Evolutionary conservation across 768 basidiomycete species (phyloP).

Genomic region (Nidularia pulvinata): DNA sequence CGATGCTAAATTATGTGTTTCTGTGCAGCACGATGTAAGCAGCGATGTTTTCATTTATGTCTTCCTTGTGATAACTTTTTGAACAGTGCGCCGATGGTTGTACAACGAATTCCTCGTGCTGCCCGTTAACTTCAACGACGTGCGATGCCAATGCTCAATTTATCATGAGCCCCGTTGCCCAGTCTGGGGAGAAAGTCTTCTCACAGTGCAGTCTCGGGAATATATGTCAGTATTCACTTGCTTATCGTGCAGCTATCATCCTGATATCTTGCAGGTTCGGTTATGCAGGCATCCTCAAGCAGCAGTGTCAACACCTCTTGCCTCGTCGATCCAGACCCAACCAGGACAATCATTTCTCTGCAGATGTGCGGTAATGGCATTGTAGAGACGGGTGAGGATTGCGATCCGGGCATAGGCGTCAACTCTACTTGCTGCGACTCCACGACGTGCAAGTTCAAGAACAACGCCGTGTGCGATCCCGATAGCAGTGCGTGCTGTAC

Average conservation of each 20-base stretch:
- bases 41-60: slow-evolving; percentile 1
- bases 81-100: slow-evolving; percentile 67
- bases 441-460: slow-evolving; percentile 71
- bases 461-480: slow-evolving; percentile 79
- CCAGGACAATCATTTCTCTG: slow-evolving; percentile 49
- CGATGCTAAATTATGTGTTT: slow-evolving; percentile 9
- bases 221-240: slow-evolving; percentile 49
- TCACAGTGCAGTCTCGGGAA: slow-evolving; percentile 84
- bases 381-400: slow-evolving; percentile 82
- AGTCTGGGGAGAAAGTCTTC: slow-evolving; percentile 64
- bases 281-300: slow-evolving; percentile 49
- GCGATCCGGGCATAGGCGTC: slow-evolving; percentile 72
- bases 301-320: slow-evolving; percentile 62
- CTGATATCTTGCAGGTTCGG: slow-evolving; percentile 43
- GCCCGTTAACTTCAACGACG: slow-evolving; percentile 56
- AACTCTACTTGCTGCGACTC: slow-evolving; percentile 74
- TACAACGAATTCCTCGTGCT: slow-evolving; percentile 57
- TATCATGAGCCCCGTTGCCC: slow-evolving; percentile 85
- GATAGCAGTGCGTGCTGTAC: slow-evolving; percentile 78
- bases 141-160: slow-evolving; percentile 71
- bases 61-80: slow-evolving; percentile 5
- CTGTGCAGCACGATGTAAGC: slow-evolving; percentile 56
- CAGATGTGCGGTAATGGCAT: slow-evolving; percentile 87
- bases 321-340: slow-evolving; percentile 55
- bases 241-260: neutral